phyloP scores from a whole-genome alignment of 441 rosid species.

The Adansonia madagascariensis region DNA sequence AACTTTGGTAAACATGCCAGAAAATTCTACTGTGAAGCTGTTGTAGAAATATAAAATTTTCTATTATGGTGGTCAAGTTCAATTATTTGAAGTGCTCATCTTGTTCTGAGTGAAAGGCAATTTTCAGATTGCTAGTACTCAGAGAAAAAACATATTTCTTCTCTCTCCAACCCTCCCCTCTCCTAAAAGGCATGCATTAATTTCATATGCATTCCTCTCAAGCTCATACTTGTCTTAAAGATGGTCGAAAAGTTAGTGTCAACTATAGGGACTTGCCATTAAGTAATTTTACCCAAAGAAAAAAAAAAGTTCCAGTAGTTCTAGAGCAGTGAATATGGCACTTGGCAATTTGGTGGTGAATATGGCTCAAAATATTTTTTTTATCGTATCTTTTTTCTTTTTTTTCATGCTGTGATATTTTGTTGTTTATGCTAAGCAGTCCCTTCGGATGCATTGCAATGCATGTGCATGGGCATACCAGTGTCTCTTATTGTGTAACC shows the following conservation, averaged over 20 bases:
- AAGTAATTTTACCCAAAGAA: neutral
- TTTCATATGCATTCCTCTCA: neutral
- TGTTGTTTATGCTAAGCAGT: neutral
- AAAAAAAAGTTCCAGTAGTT: slow-evolving; percentile 2
- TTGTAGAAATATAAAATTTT: neutral
- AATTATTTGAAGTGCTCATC: slow-evolving; percentile 15
- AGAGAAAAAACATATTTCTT: neutral
- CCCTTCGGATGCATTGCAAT: neutral
- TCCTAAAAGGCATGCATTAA: neutral
- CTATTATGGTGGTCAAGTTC: slow-evolving; percentile 15
- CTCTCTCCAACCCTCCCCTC: neutral
- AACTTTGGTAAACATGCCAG: slow-evolving; percentile 21
- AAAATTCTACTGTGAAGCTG: neutral
- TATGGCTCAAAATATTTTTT: slow-evolving; percentile 13
- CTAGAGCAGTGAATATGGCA: neutral
- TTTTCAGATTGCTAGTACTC: slow-evolving; percentile 4
- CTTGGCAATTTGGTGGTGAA: slow-evolving; percentile 1
- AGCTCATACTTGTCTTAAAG: neutral
- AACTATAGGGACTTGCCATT: neutral
- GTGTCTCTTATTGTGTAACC: slow-evolving; percentile 1
- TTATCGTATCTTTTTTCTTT: neutral
- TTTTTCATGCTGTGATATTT: neutral
- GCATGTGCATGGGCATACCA: neutral
- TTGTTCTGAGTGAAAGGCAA: slow-evolving; percentile 15
- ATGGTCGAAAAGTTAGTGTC: neutral